Percentiles rank a stretch among this genome's conserved stretches.
phyloP scores from a whole-genome alignment of 441 rosid species.

The Jatropha podagrica region DNA sequence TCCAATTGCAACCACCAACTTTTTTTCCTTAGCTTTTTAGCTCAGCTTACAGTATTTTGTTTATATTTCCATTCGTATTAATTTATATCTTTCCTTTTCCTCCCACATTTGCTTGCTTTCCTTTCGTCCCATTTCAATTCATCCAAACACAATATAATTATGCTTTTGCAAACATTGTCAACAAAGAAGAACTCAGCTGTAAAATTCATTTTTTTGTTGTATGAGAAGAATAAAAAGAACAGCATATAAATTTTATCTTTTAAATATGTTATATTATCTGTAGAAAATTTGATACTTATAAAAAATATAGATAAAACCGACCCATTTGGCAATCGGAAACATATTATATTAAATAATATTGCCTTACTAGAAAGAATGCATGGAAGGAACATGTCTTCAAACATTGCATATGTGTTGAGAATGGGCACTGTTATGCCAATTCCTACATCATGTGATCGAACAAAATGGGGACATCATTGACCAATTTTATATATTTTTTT shows the following conservation, averaged over 20 bases:
- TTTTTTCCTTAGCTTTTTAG: not conserved
- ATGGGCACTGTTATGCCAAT: not conserved
- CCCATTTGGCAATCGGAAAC: not conserved
- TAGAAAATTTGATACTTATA: no score
- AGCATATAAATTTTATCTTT: no score
- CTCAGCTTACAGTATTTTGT: not conserved
- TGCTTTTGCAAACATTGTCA: no score
- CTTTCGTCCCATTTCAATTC: no score
- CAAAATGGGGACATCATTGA: not conserved
- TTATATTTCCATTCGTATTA: not conserved
- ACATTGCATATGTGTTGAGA: not conserved
- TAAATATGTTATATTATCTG: no score
- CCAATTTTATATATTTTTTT: not conserved
- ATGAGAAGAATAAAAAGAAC: not conserved
- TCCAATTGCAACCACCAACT: no score
- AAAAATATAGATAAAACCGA: not conserved
- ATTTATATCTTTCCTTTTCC: no score
- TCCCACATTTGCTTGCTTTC: no score
- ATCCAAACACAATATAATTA: no score
- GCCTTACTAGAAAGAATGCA: not conserved
- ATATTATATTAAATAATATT: no score
- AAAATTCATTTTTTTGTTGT: no score
- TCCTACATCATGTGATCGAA: not conserved
- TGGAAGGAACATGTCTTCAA: not conserved
- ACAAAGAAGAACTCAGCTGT: no score